Evolutionary conservation across 192 early-diverging fungal species (phyloP), one percentile per base, ranked within the genome.

Genomic region (Thamnidium elegans): DNA sequence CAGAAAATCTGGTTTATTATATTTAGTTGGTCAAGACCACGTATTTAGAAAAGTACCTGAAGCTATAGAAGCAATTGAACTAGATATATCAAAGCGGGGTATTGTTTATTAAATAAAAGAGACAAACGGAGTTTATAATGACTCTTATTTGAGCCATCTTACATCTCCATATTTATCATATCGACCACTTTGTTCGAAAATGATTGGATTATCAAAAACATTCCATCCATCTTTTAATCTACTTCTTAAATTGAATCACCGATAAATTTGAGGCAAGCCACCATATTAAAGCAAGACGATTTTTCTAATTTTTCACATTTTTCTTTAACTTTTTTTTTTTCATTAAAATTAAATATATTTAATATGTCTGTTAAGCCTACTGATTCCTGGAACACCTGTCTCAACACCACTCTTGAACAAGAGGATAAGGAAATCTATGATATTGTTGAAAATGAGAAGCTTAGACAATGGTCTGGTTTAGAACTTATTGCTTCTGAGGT

Each of bases 401-500:
- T 99, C 54, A 97, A 99, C 88, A 90, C 85, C 51, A 63, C 95
- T 58, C 90, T 99, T 67, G 70, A 91, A 63, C 82, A 92, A 68
- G 96, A 96, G 50, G 97, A 99, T 74, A 88, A 86, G 54, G 95
- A 94, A 70, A 87, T 99, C 73, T 94, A 89, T 75, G 80, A 88
- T 60, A 88, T 99, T 58, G 89, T 99, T 73, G 91, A 98, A 81
- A 84, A 95, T 67, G 97, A 99, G 72, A 97, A 97, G 84, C 93
- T 94, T 86, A 83, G 97, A 65, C 96, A 99, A 82, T 99, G 87
- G 86, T 93, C 93, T 50, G 94, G 96, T 74, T 85, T 99, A 17
- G 97, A 99, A 82, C 82, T 99, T 56, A 99, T 99, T 72, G 97
- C 97, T 55, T 97, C 95, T 36, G 97, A 99, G 86, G 91, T 93